Evolutionary conservation across 768 basidiomycete species (phyloP).

Genomic region (Trametes cingulata): DNA sequence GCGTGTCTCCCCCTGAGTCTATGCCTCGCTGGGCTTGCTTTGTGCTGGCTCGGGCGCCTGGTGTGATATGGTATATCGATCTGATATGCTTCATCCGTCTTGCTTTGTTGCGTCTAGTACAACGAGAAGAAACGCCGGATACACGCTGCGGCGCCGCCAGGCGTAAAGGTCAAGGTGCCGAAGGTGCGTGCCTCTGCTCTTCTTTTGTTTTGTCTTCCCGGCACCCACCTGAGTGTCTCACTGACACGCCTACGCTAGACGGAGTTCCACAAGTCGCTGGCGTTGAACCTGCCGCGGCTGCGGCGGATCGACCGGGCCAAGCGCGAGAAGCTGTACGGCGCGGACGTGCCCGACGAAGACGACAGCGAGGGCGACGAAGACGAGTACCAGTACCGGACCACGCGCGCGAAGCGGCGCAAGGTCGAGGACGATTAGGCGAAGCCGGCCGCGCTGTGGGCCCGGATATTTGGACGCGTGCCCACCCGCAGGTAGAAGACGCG

Average conservation of each 20-base stretch:
- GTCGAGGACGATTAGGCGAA: neutral
- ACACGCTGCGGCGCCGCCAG: slow-evolving; percentile 46
- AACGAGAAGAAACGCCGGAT: slow-evolving; percentile 60
- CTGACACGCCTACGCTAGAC: slow-evolving; percentile 41
- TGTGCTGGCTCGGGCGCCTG: neutral
- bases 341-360: slow-evolving; percentile 41
- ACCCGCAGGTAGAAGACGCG: too few relatives aligned
- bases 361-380: slow-evolving; percentile 55
- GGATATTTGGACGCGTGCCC: too few relatives aligned
- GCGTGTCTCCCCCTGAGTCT: slow-evolving; percentile 18
- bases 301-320: slow-evolving; percentile 60
- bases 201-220: neutral
- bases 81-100: neutral
- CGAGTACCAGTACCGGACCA: slow-evolving; percentile 44
- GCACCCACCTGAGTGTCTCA: neutral
- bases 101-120: slow-evolving; percentile 41
- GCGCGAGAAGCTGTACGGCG: slow-evolving; percentile 44
- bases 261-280: slow-evolving; percentile 68
- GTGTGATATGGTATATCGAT: too few relatives aligned
- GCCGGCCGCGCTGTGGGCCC: too few relatives aligned
- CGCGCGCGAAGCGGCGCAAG: slow-evolving; percentile 31
- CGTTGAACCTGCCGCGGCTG: slow-evolving; percentile 55
- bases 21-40: neutral
- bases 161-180: slow-evolving; percentile 49
- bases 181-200: slow-evolving; percentile 66